A percentile compares a stretch with the other conserved stretches of the same genome.
Evolutionary conservation across 345 rosid genomes (phyloP).

Genomic region (Aquilaria sinensis): DNA sequence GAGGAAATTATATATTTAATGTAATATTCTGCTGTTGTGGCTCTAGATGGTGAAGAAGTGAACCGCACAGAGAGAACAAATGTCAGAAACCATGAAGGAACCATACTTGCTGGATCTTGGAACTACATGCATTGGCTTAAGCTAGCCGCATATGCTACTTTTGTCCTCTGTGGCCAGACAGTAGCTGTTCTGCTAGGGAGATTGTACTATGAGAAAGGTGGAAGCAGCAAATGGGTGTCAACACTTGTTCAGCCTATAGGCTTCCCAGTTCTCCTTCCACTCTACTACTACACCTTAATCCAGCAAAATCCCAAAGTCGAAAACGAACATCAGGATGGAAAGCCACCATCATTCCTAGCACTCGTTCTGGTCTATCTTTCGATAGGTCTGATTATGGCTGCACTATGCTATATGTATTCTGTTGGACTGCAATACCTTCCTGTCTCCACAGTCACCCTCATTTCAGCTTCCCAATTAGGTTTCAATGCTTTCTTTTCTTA

Average conservation of each 20-base stretch:
- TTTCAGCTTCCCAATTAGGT: constrained; percentile 34
- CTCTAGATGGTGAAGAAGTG: too few relatives aligned
- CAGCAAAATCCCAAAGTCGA: not conserved
- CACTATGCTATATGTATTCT: constrained; percentile 19
- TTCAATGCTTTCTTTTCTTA: constrained; percentile 43
- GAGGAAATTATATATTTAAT: too few relatives aligned
- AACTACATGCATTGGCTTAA: constrained; percentile 23
- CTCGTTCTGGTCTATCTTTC: not conserved
- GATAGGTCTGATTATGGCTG: constrained; percentile 20
- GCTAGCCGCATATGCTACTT: constrained; percentile 19
- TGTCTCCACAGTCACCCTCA: constrained; percentile 36
- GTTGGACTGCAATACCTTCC: constrained; percentile 42
- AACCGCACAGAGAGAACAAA: too few relatives aligned
- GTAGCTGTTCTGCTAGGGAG: constrained; percentile 31
- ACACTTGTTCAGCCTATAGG: constrained; percentile 36
- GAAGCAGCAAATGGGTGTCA: constrained; percentile 45
- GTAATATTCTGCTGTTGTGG: too few relatives aligned
- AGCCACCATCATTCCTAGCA: constrained; percentile 1
- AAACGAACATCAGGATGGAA: not conserved
- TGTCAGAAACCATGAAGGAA: not conserved
- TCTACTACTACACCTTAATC: constrained; percentile 10
- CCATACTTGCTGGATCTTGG: not conserved
- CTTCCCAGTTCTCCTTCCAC: constrained; percentile 33
- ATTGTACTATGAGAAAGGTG: constrained; percentile 19
- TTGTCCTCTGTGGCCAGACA: constrained; percentile 40